Percentiles rank a stretch among this genome's conserved stretches.
phyloP scores from a whole-genome alignment of 768 basidiomycete genomes.

The Mycena belliarum region DNA sequence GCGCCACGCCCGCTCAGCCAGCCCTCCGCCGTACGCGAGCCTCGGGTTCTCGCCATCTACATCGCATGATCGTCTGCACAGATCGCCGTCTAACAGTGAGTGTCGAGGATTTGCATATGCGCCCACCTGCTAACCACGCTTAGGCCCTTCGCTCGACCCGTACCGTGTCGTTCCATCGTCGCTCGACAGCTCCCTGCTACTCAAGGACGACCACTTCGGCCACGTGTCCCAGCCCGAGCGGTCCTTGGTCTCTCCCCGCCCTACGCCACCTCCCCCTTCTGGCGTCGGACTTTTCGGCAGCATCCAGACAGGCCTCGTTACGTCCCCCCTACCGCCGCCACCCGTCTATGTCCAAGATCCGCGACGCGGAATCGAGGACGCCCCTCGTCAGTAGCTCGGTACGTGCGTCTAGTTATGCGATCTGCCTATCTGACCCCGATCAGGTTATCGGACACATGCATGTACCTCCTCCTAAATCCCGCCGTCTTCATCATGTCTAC shows the following conservation, averaged over 20 bases:
- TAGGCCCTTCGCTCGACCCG: conserved; percentile 24
- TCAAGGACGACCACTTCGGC: conserved; percentile 24
- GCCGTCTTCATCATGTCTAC: neutral
- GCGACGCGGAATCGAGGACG: neutral
- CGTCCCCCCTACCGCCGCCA: neutral
- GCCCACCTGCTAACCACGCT: neutral
- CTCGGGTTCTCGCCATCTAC: conserved; percentile 9
- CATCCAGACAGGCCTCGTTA: neutral
- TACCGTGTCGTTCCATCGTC: conserved; percentile 25
- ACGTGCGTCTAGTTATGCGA: neutral
- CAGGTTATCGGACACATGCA: neutral
- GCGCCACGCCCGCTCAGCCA: neutral
- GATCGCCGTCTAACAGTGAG: neutral
- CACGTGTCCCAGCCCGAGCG: conserved; percentile 3
- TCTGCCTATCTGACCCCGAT: neutral
- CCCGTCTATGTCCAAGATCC: conserved; percentile 7
- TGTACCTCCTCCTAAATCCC: too few species aligned
- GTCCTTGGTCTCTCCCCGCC: neutral
- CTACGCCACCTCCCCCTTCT: neutral
- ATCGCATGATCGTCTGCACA: neutral
- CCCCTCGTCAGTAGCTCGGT: neutral
- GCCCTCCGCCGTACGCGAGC: conserved; percentile 9
- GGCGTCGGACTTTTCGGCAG: neutral
- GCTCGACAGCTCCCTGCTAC: conserved; percentile 28
- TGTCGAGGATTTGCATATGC: conserved; percentile 7